Evolutionary conservation across 1,284 basidiomycete genomes (phyloP).

Genomic region (Trametes sp.): DNA sequence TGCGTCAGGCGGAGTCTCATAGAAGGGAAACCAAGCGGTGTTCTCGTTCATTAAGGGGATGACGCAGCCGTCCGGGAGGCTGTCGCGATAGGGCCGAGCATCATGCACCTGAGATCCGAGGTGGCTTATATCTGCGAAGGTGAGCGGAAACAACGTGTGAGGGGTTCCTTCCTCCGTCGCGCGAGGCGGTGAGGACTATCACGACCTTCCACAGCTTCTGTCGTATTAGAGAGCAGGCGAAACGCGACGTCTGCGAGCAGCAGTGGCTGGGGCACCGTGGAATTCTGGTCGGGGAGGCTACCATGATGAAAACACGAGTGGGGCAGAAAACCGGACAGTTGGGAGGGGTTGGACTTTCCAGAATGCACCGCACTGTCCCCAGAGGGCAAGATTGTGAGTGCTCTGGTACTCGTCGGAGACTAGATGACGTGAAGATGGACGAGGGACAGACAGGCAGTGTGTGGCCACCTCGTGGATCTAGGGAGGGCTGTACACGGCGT

Average conservation of each 20-base stretch:
- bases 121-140: conserved; percentile 21
- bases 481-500: conserved; percentile 13
- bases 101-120: not conserved
- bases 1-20: not conserved
- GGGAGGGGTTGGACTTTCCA: conserved; percentile 17
- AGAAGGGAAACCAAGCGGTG: not conserved
- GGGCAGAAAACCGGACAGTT: conserved; percentile 20
- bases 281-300: conserved; percentile 28
- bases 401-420: not conserved
- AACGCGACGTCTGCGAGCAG: conserved; percentile 15
- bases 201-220: conserved; percentile 29
- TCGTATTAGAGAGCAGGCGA: conserved; percentile 16
- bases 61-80: conserved; percentile 10
- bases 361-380: conserved; percentile 27
- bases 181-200: conserved; percentile 26
- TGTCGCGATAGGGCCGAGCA: conserved; percentile 12
- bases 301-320: conserved; percentile 34
- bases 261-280: conserved; percentile 16
- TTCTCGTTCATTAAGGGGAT: conserved; percentile 17
- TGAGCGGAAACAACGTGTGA: conserved; percentile 23
- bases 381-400: conserved; percentile 6
- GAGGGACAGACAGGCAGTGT: conserved; percentile 18
- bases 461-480: conserved; percentile 15
- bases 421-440: conserved; percentile 16
- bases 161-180: conserved; percentile 11